Base-by-base conservation (phyloP, 2,329 filamentous ascomycete genomes). In the Didymella keratinophila region DNA sequence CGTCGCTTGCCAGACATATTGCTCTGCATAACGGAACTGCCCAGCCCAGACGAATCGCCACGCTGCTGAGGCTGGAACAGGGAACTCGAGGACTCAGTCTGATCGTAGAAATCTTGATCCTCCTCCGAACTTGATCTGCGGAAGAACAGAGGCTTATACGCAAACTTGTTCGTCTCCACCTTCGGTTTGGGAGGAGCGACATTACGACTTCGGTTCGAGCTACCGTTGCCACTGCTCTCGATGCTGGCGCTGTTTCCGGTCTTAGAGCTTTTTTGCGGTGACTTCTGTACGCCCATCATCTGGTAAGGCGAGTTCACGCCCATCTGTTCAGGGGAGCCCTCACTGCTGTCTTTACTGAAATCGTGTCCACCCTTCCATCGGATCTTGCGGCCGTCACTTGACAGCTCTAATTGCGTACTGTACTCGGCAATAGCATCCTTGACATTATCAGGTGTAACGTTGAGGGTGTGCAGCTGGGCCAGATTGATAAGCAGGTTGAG, bases 381-480 rank as follows among this genome's bases (percentile, higher is more conserved):
- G 27, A 96, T 86, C 72, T 92, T 93, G 49, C 88, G 86, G 0
- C 91, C 91, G 67, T 95, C 92, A 0, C 81, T 80, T 0, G 91
- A 94, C 0, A 96, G 73, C 71, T 96, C 90, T 50, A 96, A 88
- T 66, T 89, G 90, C 20, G 84, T 84, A 67, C 91, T 94, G 64
- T 87, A 85, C 48, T 90, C 86, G 0, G 81, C 79, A 1, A 96
- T 82, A 0, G 92, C 90, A 34, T 85, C 85, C 57, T 90, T 87
- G 37, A 95, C 87, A 67, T 94, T 94, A 27, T 89, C 87, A 0
- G 88, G 83, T 0, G 92, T 93, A 1, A 96, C 91, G 58, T 92
- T 93, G 65, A 95, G 83, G 0, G 93, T 94, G 68, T 96, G 92
- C 18, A 96, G 79, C 76, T 96, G 92, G 0, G 92, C 92, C 81